Evolutionary conservation across 352 stramenopile genomes (phyloP).

Genomic region (Phytophthora melonis): DNA sequence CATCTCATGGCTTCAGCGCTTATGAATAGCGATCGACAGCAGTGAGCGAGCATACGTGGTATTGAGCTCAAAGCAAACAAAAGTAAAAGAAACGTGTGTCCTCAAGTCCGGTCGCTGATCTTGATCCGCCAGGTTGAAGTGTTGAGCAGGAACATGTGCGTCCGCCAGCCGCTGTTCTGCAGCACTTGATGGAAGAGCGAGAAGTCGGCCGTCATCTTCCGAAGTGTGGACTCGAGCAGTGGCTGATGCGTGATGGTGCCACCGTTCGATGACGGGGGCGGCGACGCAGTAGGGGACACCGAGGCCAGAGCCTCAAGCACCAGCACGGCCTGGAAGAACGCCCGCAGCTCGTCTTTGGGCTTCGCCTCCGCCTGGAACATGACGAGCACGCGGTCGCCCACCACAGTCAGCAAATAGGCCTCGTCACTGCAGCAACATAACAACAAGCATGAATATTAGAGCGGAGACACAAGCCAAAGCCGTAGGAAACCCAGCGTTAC

Average conservation of each 20-base stretch:
- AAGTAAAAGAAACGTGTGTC: slow-evolving; percentile 2
- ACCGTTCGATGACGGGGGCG: slow-evolving; percentile 25
- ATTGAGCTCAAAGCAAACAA: slow-evolving; percentile 9
- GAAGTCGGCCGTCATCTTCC: slow-evolving; percentile 65
- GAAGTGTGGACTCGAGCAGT: slow-evolving; percentile 59
- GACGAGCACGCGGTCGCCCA: slow-evolving; percentile 48
- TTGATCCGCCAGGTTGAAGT: slow-evolving; percentile 75
- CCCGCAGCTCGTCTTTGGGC: slow-evolving; percentile 72
- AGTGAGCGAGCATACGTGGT: not conserved
- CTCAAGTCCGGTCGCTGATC: slow-evolving; percentile 51
- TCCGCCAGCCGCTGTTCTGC: slow-evolving; percentile 70
- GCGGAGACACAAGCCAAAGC: not conserved
- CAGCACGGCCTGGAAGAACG: slow-evolving; percentile 75
- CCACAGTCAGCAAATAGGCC: slow-evolving; percentile 60
- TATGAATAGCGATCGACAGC: not conserved
- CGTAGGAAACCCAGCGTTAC: slow-evolving; percentile 25
- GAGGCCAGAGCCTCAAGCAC: slow-evolving; percentile 53
- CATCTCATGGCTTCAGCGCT: not conserved
- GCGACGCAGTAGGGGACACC: slow-evolving; percentile 16
- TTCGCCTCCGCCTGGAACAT: slow-evolving; percentile 63
- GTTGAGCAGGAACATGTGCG: slow-evolving; percentile 79
- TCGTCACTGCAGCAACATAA: slow-evolving; percentile 56
- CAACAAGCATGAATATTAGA: slow-evolving; percentile 1
- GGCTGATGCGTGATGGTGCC: slow-evolving; percentile 28
- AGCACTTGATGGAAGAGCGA: slow-evolving; percentile 71